A percentile compares a stretch with the other conserved stretches of the same genome.
phyloP scores from a whole-genome alignment of 495 filamentous ascomycete species.

The Tetracladium setigerum region DNA sequence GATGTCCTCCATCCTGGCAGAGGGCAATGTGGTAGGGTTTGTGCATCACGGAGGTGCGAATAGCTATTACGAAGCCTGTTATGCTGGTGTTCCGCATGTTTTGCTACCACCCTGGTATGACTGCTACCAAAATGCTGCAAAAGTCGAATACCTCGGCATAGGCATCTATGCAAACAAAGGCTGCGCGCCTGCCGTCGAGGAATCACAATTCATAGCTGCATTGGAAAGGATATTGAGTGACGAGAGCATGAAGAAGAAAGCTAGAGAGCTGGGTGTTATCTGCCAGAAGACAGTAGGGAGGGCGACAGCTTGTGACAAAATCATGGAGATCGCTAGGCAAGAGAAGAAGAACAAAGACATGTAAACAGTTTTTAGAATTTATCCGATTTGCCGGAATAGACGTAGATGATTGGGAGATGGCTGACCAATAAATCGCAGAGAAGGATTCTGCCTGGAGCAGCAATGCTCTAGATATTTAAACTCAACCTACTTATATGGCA shows the following conservation, averaged over 20 bases:
- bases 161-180: constrained; percentile 35
- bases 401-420: too few species aligned
- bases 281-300: background rate
- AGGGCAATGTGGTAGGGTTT: constrained; percentile 34
- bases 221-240: background rate
- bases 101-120: constrained; percentile 42
- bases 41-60: constrained; percentile 45
- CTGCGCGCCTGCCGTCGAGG: background rate
- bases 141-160: constrained; percentile 38
- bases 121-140: constrained; percentile 38
- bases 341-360: too few species aligned
- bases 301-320: too few species aligned
- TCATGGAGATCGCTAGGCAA: too few species aligned
- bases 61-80: constrained; percentile 36
- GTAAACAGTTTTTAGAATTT: too few species aligned
- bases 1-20: constrained; percentile 28
- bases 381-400: too few species aligned
- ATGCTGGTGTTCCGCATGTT: constrained; percentile 38
- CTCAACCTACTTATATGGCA: too few species aligned
- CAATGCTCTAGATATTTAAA: too few species aligned
- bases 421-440: too few species aligned
- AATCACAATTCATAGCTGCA: constrained; percentile 6
- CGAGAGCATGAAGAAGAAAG: background rate
- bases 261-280: background rate
- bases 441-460: too few species aligned